Conservation (phyloP, 2,329 filamentous ascomycete genomes). For the Claviceps cyperi region DNA sequence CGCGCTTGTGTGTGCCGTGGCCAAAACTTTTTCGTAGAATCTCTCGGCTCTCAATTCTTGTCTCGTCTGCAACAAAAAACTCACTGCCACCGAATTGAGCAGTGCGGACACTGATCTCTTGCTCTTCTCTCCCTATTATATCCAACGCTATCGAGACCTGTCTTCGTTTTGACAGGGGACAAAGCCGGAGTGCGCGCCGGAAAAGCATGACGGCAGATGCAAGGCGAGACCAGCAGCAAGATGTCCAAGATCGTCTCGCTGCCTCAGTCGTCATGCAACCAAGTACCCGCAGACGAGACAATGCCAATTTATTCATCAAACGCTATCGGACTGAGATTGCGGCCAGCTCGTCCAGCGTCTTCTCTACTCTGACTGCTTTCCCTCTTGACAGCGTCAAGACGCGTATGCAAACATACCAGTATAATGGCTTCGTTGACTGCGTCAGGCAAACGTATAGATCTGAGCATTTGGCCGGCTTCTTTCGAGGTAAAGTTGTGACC, state of each 20-base stretch:
- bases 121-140: background rate
- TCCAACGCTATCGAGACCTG: too few relatives aligned
- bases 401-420: slow-evolving; percentile 77
- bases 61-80: background rate
- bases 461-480: slow-evolving; percentile 64
- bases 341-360: slow-evolving; percentile 60
- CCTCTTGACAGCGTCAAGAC: slow-evolving; percentile 83
- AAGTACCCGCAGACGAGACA: slow-evolving; percentile 11
- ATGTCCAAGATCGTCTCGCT: slow-evolving; percentile 21
- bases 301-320: slow-evolving; percentile 43
- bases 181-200: too few relatives aligned
- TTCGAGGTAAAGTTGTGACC: slow-evolving; percentile 44
- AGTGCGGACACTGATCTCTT: background rate
- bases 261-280: slow-evolving; percentile 17
- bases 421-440: slow-evolving; percentile 59
- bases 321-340: slow-evolving; percentile 69
- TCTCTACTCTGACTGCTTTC: slow-evolving; percentile 70
- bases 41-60: background rate
- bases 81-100: too few relatives aligned
- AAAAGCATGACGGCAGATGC: slow-evolving; percentile 24
- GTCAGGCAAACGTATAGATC: slow-evolving; percentile 60
- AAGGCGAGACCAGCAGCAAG: slow-evolving; percentile 20
- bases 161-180: too few relatives aligned
- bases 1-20: slow-evolving; percentile 6
- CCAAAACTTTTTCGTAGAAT: background rate